Conservation (phyloP, 257 asterid genomes). For the Ilex asprella region DNA sequence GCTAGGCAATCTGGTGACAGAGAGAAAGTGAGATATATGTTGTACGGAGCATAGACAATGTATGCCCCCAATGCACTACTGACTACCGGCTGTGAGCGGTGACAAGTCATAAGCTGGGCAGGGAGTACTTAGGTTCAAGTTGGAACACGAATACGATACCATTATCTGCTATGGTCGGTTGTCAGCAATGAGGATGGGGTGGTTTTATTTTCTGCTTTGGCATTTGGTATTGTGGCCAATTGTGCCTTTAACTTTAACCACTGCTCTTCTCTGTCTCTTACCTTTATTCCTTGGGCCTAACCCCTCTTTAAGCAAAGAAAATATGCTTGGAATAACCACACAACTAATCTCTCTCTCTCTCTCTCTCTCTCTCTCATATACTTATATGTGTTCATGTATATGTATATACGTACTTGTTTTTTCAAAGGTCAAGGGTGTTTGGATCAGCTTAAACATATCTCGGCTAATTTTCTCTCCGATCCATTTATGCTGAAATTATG, state of each 20-base stretch:
- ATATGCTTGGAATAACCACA: too few species aligned
- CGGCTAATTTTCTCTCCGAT: too few species aligned
- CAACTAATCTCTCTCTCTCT: too few species aligned
- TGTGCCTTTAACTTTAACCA: conserved; percentile 33
- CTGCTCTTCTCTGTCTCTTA: conserved; percentile 26
- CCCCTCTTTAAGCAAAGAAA: conserved; percentile 48
- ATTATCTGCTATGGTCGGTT: conserved; percentile 41
- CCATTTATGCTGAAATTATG: too few species aligned
- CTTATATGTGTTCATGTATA: too few species aligned
- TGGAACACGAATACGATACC: conserved; percentile 26
- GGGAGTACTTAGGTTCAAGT: conserved; percentile 26
- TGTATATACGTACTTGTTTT: too few species aligned
- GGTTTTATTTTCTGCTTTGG: conserved; percentile 15
- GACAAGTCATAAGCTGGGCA: conserved; percentile 48
- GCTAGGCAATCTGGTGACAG: too few species aligned
- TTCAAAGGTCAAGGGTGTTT: too few species aligned
- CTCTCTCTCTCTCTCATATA: too few species aligned
- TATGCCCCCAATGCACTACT: not conserved
- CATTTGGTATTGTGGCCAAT: conserved; percentile 22
- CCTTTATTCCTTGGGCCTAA: conserved; percentile 50
- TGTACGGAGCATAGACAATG: too few species aligned
- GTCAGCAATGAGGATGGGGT: conserved; percentile 27
- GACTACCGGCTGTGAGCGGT: conserved; percentile 40
- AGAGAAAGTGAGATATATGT: too few species aligned
- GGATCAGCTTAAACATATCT: too few species aligned